These are phyloP conservation scores for Haplosporangium gracile DNA, from an alignment of 192 early-diverging fungal species.

Conservation along the genomic window DNA sequence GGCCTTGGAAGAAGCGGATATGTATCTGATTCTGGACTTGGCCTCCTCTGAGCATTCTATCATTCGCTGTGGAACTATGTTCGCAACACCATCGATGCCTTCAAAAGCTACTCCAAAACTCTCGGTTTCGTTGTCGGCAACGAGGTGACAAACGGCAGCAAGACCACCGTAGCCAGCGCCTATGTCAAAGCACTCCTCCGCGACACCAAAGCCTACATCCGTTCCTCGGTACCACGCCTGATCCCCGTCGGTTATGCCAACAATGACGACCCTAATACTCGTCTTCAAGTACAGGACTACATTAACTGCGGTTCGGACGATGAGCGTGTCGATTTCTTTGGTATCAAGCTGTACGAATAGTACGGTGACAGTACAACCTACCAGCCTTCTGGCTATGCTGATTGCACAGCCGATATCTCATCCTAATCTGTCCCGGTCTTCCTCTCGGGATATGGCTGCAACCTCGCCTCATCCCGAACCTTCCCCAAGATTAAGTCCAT, in stretches of 20 bases:
- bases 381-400: constrained; percentile 73
- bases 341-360: constrained; percentile 82
- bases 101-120: constrained; percentile 72
- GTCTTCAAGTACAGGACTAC: constrained; percentile 71
- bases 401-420: constrained; percentile 70
- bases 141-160: constrained; percentile 74
- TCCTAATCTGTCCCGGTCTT: constrained; percentile 75
- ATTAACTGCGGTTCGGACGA: constrained; percentile 74
- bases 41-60: constrained; percentile 67
- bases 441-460: constrained; percentile 84
- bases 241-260: constrained; percentile 82
- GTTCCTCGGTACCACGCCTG: constrained; percentile 54
- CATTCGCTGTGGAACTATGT: constrained; percentile 73
- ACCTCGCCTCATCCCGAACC: constrained; percentile 68
- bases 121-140: constrained; percentile 82
- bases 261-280: constrained; percentile 78
- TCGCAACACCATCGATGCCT: constrained; percentile 69
- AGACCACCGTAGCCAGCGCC: constrained; percentile 70
- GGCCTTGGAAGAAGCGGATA: constrained; percentile 68
- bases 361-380: constrained; percentile 70
- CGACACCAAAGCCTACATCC: constrained; percentile 74
- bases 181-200: constrained; percentile 76
- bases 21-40: constrained; percentile 80
- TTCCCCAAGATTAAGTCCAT: constrained; percentile 77
- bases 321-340: constrained; percentile 74